A percentile compares a stretch with the other conserved stretches of the same genome.
These are phyloP conservation scores for Eimeria praecox DNA, from an alignment of 169 alveolate genomes.

Conservation along the genomic window DNA sequence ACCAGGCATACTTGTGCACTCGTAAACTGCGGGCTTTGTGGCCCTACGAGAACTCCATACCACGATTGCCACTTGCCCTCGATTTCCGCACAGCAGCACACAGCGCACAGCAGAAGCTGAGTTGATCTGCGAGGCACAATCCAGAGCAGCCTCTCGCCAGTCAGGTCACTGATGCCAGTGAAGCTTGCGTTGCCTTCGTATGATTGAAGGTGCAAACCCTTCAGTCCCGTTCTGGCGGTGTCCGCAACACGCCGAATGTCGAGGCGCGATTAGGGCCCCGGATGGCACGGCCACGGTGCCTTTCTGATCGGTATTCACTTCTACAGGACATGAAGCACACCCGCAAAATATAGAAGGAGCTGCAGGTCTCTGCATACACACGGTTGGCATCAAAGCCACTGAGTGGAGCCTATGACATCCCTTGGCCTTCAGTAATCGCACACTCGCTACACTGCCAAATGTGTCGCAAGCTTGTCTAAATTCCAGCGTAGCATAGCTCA, in stretches of 20 bases:
- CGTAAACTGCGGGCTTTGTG: not conserved
- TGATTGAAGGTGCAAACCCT: not conserved
- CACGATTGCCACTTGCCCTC: not conserved
- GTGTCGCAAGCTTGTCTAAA: not conserved
- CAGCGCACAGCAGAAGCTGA: not conserved
- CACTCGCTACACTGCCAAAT: not conserved
- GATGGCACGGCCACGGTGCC: slow-evolving; percentile 35
- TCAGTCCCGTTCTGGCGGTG: not conserved
- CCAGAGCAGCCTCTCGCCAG: not conserved
- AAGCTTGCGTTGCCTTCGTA: not conserved
- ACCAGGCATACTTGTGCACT: not conserved
- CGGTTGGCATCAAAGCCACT: not conserved
- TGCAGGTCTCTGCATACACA: not conserved
- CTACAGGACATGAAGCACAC: not conserved
- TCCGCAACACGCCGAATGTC: slow-evolving; percentile 8
- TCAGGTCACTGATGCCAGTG: not conserved
- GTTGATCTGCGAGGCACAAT: not conserved
- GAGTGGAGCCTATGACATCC: not conserved
- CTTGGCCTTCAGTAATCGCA: not conserved
- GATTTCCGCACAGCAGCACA: no score
- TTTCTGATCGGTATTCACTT: slow-evolving; percentile 14
- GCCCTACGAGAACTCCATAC: not conserved
- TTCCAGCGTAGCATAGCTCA: not conserved
- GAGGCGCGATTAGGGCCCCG: slow-evolving; percentile 64
- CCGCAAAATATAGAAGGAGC: not conserved